Evolutionary conservation across 1,139 yeast species (phyloP), one percentile per base, ranked within the genome.

Genomic region (Pichia sp.): DNA sequence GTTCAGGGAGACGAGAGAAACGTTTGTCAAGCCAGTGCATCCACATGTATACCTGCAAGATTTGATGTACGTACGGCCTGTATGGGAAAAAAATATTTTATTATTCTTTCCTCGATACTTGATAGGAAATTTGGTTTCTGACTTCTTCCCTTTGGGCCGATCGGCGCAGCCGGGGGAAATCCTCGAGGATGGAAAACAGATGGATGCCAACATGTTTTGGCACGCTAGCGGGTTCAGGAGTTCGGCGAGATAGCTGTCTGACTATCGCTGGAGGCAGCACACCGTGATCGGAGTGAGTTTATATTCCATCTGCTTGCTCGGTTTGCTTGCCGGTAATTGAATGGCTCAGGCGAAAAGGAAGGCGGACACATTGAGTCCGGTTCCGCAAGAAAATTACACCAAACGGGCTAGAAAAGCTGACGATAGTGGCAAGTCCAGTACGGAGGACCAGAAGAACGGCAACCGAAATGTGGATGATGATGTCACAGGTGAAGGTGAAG

Each of bases 81-180:
- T 15, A 19, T 3, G 30, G 30, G 45, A 42, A 42, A 42, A 19
- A 42, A 23, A 19, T 36, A 13, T 5, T 10, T 11, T 10, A 13
- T 13, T 36, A 11, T 36, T 4, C 15, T 10, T 10, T 15, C n/a
- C 15, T 13, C 6, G 40, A 36, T 36, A 13, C 34, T 31, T 11
- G 34, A 31, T 31, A 31, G 34, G 40, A 10, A 36, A 36, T 36
- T 36, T 36, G 4, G 40, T 36, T 29, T 42, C 30, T 43, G 48
- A 49, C 47, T 49, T 49, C 42, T 48, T 48, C 45, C 50, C 50
- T 42, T n/a, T 8, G 31, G 44, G 45, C 7, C 53, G 50, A 48
- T 48, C 50, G 50, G 26, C 50, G 45, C 13, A 5, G 16, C 10
- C 8, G 3, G 45, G 26, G n/a, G 23, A 19, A 19, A 19, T 6